Conservation (phyloP, 2,329 filamentous ascomycete species). For the Ascocoryne sarcoides region DNA sequence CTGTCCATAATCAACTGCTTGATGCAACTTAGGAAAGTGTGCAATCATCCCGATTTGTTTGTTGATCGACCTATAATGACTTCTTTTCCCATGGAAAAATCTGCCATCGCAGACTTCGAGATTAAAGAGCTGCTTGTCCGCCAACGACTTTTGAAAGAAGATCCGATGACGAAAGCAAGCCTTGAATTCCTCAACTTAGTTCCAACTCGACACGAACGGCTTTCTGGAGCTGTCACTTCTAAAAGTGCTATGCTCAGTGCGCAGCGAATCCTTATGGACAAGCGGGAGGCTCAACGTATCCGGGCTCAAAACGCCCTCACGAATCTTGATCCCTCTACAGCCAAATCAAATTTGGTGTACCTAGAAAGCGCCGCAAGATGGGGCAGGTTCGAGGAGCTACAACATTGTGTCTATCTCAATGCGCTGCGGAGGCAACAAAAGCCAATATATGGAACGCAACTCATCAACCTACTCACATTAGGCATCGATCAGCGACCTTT, state of each 20-base stretch:
- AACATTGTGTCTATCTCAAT: conserved; percentile 73
- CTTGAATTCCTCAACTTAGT: conserved; percentile 72
- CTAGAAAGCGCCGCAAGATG: conserved; percentile 64
- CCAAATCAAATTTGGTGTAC: conserved; percentile 61
- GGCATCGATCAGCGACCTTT: conserved; percentile 50
- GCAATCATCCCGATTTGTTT: conserved; percentile 96
- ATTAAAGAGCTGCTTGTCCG: conserved; percentile 63
- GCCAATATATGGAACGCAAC: conserved; percentile 70
- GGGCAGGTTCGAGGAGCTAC: conserved; percentile 67
- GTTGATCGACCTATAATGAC: conserved; percentile 95
- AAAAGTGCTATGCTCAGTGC: conserved; percentile 59
- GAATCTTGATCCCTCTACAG: conserved; percentile 54
- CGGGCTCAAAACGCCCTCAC: conserved; percentile 48
- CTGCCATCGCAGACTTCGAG: conserved; percentile 66
- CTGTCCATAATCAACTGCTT: conserved; percentile 97
- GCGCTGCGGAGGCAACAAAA: conserved; percentile 69
- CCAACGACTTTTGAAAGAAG: conserved; percentile 51
- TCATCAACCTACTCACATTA: conserved; percentile 68
- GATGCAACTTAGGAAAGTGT: conserved; percentile 95
- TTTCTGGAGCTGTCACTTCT: conserved; percentile 46
- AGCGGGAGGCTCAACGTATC: conserved; percentile 61
- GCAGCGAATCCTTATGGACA: conserved; percentile 57
- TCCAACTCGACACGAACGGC: conserved; percentile 59
- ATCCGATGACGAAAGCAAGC: conserved; percentile 56
- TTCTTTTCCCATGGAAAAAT: conserved; percentile 83